These are phyloP conservation scores for Candida nonsorbophila DNA, from an alignment of 805 yeast species.

Conservation along the genomic window DNA sequence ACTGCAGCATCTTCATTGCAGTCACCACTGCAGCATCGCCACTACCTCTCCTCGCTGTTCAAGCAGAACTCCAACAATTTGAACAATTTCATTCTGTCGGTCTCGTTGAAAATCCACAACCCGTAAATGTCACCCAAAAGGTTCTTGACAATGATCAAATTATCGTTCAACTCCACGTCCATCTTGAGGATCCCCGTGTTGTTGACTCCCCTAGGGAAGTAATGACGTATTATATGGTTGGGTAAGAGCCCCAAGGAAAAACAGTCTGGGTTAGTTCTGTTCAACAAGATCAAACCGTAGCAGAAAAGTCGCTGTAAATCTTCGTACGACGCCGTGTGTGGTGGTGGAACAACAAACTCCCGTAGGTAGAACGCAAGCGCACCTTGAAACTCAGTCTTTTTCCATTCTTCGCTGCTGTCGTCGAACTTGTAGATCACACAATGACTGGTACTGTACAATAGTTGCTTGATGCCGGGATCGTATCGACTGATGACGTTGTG, in stretches of 20 bases:
- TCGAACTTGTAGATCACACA: constrained; percentile 66
- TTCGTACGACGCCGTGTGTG: constrained; percentile 12
- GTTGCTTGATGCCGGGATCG: constrained; percentile 65
- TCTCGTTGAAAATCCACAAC: constrained; percentile 69
- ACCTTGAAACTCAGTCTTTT: constrained; percentile 65
- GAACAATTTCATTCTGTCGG: constrained; percentile 57
- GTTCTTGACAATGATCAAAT: constrained; percentile 64
- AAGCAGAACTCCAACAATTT: constrained; percentile 40
- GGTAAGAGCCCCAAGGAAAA: constrained; percentile 67
- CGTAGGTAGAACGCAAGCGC: constrained; percentile 62
- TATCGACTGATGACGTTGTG: constrained; percentile 74
- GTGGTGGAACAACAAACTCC: constrained; percentile 27
- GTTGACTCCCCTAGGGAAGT: constrained; percentile 31
- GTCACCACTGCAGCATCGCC: not conserved
- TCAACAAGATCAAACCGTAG: constrained; percentile 66
- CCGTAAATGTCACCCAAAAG: constrained; percentile 69
- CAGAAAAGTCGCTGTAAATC: constrained; percentile 45
- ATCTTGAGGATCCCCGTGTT: constrained; percentile 36
- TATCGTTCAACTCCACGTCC: constrained; percentile 65
- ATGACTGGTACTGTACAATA: constrained; percentile 65
- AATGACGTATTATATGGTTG: constrained; percentile 42
- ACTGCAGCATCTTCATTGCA: not conserved
- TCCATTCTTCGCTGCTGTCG: constrained; percentile 58
- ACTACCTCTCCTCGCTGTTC: constrained; percentile 17
- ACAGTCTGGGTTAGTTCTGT: constrained; percentile 63